phyloP scores from a whole-genome alignment of 2,329 filamentous ascomycete species.

The Botryotinia globosa region DNA sequence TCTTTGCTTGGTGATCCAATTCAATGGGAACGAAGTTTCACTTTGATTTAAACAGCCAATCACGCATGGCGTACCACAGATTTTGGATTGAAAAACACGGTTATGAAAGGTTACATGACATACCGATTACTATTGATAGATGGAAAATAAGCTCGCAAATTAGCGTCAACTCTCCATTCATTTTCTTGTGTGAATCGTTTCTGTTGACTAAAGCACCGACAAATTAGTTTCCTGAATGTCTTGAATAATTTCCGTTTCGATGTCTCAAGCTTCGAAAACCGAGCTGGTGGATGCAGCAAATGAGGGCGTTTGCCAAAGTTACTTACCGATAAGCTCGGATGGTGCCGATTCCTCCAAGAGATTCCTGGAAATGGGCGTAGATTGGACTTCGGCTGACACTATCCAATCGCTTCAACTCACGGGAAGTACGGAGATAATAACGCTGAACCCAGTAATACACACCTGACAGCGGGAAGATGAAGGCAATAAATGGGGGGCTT shows the following conservation, averaged over 20 bases:
- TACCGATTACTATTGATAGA: conserved; percentile 72
- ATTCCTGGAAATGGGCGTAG: conserved; percentile 98
- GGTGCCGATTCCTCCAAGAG: conserved; percentile 86
- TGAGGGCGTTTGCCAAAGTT: background rate
- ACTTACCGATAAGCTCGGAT: conserved; percentile 78
- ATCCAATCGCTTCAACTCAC: conserved; percentile 93
- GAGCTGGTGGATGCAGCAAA: background rate
- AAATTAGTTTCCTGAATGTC: conserved; percentile 5
- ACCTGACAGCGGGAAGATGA: conserved; percentile 77
- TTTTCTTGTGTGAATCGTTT: conserved; percentile 87
- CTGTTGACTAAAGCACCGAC: conserved; percentile 55
- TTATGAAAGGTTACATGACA: background rate
- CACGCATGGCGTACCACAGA: background rate
- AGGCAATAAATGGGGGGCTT: conserved; percentile 73
- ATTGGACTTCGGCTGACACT: conserved; percentile 95
- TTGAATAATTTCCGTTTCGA: conserved; percentile 10
- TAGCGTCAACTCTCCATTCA: conserved; percentile 95
- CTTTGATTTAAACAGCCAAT: background rate
- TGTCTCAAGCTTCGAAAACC: background rate
- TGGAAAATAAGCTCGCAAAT: conserved; percentile 90
- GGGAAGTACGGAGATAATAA: conserved; percentile 94
- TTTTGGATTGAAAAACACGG: background rate
- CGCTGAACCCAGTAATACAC: conserved; percentile 92
- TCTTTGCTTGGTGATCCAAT: conserved; percentile 3
- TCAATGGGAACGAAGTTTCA: background rate